phyloP scores from a whole-genome alignment of 2,329 filamentous ascomycete species.

The Trichoderma afroharzianum region DNA sequence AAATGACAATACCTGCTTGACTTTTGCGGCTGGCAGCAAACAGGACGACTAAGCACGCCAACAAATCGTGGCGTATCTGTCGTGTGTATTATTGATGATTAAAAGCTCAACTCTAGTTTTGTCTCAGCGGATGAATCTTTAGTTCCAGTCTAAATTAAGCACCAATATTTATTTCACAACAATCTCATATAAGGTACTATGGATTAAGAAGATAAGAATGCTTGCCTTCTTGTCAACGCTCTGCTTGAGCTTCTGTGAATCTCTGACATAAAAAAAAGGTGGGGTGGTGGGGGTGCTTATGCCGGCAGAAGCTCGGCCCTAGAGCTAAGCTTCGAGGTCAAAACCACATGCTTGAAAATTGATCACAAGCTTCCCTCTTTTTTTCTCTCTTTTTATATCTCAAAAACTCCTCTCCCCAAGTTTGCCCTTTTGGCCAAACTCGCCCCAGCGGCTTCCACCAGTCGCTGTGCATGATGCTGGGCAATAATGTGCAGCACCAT shows the following conservation, averaged over 20 bases:
- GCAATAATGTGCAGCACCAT: slow-evolving; percentile 29
- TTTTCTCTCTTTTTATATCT: slow-evolving; percentile 12
- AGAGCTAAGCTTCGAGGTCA: slow-evolving; percentile 13
- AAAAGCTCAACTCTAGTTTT: background rate
- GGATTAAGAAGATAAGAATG: background rate
- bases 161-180: background rate
- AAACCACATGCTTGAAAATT: slow-evolving; percentile 17
- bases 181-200: background rate
- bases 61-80: background rate
- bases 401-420: background rate
- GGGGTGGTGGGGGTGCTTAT: slow-evolving; percentile 9
- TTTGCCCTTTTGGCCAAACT: slow-evolving; percentile 15
- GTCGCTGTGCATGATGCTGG: slow-evolving; percentile 36
- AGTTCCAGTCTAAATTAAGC: background rate
- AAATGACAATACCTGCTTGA: background rate
- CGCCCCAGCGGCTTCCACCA: slow-evolving; percentile 22
- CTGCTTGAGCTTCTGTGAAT: background rate
- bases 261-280: background rate
- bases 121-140: background rate
- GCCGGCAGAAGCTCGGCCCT: slow-evolving; percentile 15
- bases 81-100: background rate
- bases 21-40: background rate
- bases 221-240: background rate
- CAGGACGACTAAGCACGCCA: background rate
- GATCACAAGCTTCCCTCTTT: slow-evolving; percentile 10